Conservation (phyloP, 345 rosid genomes). For the Pseudoturritis turrita region DNA sequence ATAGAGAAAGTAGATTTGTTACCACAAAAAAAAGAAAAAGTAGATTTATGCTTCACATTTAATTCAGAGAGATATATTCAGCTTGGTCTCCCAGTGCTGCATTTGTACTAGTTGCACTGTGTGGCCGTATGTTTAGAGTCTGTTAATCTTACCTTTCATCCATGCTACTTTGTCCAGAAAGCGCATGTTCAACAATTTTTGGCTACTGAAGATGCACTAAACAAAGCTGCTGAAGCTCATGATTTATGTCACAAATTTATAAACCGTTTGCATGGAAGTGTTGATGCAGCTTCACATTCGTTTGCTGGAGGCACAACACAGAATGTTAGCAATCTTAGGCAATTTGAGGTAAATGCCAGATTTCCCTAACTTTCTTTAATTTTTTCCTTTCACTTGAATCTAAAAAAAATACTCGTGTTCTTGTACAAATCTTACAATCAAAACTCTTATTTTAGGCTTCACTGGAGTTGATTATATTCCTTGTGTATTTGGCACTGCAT, state of each 20-base stretch:
- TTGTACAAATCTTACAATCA: background rate
- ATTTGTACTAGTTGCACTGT: background rate
- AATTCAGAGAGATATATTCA: background rate
- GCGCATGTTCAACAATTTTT: constrained; percentile 96
- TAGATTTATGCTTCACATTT: background rate
- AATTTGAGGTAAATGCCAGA: constrained; percentile 58
- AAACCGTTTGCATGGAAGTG: constrained; percentile 68
- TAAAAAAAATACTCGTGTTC: background rate
- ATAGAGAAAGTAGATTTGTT: background rate
- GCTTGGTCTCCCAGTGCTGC: background rate
- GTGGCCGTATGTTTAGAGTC: background rate
- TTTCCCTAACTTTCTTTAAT: background rate
- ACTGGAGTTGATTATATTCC: background rate
- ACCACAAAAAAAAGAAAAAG: no score
- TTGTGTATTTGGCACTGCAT: background rate
- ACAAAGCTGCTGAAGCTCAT: constrained; percentile 89
- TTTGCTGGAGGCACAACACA: constrained; percentile 56
- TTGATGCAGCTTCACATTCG: constrained; percentile 47
- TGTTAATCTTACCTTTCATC: background rate
- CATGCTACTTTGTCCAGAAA: constrained; percentile 47
- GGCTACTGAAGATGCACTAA: constrained; percentile 89
- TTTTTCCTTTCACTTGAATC: constrained; percentile 1
- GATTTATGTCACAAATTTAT: constrained; percentile 63
- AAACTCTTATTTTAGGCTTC: background rate
- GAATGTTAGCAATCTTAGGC: constrained; percentile 66